Percentiles rank a stretch among this genome's conserved stretches.
Evolutionary conservation across 805 yeast species (phyloP).

Genomic region (Myxozyma lipomycoides): DNA sequence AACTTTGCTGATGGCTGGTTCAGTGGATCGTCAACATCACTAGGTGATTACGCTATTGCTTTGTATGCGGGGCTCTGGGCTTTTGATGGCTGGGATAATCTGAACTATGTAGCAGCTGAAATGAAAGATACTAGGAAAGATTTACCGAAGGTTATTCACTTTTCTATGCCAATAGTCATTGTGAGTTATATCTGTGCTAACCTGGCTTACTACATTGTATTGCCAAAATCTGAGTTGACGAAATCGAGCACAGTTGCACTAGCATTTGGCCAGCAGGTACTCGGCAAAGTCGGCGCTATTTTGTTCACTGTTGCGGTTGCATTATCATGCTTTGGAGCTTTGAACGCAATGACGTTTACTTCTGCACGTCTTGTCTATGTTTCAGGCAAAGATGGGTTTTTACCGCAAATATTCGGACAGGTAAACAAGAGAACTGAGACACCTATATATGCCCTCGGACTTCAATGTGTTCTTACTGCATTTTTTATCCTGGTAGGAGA

Average conservation of each 20-base stretch:
- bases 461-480: slow-evolving; percentile 35
- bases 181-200: slow-evolving; percentile 38
- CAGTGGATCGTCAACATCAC: slow-evolving; percentile 32
- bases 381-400: slow-evolving; percentile 37
- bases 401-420: slow-evolving; percentile 36
- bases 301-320: slow-evolving; percentile 38
- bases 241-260: slow-evolving; percentile 39
- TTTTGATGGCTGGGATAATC: slow-evolving; percentile 46
- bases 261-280: slow-evolving; percentile 34
- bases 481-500: slow-evolving; percentile 39
- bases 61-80: slow-evolving; percentile 45
- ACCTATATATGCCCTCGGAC: slow-evolving; percentile 38
- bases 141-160: slow-evolving; percentile 40
- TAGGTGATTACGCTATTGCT: slow-evolving; percentile 38
- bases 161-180: slow-evolving; percentile 42
- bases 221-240: slow-evolving; percentile 54
- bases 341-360: slow-evolving; percentile 41
- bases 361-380: slow-evolving; percentile 39
- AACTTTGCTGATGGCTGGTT: slow-evolving; percentile 32
- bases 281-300: slow-evolving; percentile 34
- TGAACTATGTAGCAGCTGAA: slow-evolving; percentile 42
- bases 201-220: slow-evolving; percentile 56
- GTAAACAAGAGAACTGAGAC: slow-evolving; percentile 31
- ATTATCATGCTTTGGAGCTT: slow-evolving; percentile 41
- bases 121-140: slow-evolving; percentile 39